These are phyloP conservation scores for Pontederia crassipes DNA, from an alignment of 176 grass and related monocot genomes.

Conservation along the genomic window DNA sequence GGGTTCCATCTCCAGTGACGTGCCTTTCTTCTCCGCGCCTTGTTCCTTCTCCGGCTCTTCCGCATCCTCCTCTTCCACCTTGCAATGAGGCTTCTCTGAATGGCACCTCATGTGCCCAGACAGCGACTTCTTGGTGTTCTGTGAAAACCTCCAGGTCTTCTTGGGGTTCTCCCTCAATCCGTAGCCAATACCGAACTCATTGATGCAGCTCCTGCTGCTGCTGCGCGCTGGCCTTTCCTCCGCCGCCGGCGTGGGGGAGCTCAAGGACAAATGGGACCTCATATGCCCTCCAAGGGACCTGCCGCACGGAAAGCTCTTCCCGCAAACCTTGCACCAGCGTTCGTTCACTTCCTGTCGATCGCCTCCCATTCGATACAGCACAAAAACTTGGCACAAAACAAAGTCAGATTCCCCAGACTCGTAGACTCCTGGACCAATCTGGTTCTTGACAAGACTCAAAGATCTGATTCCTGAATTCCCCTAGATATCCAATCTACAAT, in stretches of 20 bases:
- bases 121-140: neutral
- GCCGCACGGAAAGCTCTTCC: constrained; percentile 44
- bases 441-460: too few species aligned
- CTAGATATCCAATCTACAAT: too few species aligned
- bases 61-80: neutral
- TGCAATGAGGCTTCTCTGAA: neutral
- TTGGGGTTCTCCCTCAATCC: constrained; percentile 5
- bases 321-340: constrained; percentile 49
- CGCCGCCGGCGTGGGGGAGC: neutral
- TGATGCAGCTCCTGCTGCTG: neutral
- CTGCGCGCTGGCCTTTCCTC: constrained; percentile 9
- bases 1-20: neutral
- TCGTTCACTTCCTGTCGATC: constrained; percentile 10
- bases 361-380: neutral
- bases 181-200: neutral
- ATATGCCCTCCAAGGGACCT: constrained; percentile 59
- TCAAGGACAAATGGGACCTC: constrained; percentile 26
- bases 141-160: neutral
- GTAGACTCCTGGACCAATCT: too few species aligned
- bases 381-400: too few species aligned
- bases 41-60: neutral
- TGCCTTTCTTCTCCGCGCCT: neutral
- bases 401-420: too few species aligned
- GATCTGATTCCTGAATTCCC: too few species aligned
- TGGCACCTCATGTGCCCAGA: constrained; percentile 6